Conservation (phyloP, 768 basidiomycete genomes). For the Suillus brevipes region DNA sequence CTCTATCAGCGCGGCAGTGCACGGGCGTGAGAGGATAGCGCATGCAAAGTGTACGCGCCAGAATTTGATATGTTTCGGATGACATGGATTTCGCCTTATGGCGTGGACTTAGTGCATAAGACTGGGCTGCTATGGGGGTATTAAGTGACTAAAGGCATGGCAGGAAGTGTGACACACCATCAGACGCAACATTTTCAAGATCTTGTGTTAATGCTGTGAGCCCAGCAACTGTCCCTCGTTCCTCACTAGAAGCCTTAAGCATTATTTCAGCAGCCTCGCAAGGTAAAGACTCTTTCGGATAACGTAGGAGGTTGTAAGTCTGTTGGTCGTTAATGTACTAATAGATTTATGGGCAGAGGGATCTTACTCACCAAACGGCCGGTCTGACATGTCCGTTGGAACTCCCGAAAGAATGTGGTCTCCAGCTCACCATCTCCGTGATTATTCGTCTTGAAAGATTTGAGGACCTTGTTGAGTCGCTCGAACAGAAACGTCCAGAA, state of each 20-base stretch:
- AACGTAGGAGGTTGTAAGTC: neutral
- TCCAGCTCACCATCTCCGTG: constrained; percentile 34
- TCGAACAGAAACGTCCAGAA: constrained; percentile 43
- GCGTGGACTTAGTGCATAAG: neutral
- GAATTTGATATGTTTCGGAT: neutral
- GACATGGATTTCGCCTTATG: neutral
- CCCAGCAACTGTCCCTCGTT: constrained; percentile 1
- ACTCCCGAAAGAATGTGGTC: constrained; percentile 29
- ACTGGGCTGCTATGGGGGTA: neutral
- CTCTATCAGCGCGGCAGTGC: neutral
- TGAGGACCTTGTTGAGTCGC: constrained; percentile 37
- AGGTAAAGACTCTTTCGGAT: neutral
- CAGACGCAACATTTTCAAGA: neutral
- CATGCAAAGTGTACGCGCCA: neutral
- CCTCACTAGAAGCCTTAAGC: constrained; percentile 12
- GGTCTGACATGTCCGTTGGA: constrained; percentile 13
- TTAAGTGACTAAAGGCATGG: no score
- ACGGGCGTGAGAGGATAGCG: neutral
- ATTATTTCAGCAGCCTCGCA: neutral
- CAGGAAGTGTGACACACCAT: neutral
- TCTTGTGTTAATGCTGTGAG: neutral
- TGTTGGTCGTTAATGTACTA: no score
- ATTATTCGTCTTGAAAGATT: constrained; percentile 36
- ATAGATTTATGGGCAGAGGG: no score
- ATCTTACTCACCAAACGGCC: neutral